Base-by-base conservation (phyloP, 192 early-diverging fungal species). In the Backusella liffmaniae region DNA sequence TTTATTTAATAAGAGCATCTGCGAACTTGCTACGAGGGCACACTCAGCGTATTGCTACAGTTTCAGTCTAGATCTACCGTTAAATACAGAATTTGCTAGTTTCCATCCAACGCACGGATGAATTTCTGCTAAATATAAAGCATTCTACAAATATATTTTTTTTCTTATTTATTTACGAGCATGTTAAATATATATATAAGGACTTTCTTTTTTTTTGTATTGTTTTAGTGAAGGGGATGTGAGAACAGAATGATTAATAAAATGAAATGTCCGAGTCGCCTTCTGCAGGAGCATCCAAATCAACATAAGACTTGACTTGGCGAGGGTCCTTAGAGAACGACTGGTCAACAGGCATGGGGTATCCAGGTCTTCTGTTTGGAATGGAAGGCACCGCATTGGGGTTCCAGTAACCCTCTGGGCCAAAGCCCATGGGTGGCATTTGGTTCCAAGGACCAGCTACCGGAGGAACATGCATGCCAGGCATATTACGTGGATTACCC, bases 231-330 rank as follows among this genome's bases (percentile, higher is more conserved):
- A 59, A 18, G 56, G 56, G 18, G 4, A 30, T 62, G 56, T 62
- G 56, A 29, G 23, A 62, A 29, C 21, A 62, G 8, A 62, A 29
- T 62, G 56, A 62, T 62, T 62, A 62, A 29, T 62, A 62, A 67
- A 75, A 81, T 53, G 73, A 70, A 26, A 81, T 81, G 70, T 77
- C 71, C 12, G 76, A 56, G 42, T 81, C 80, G 30, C 80, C 90
- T 65, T 93, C 93, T 26, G 91, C 93, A 5, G 95, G 94, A 49
- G 92, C 93, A 83, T 97, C 96, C 46, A 97, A 81, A 76, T 97
- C 96, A 36, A 94, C 90, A 74, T 97, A 97, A 29, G 90, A 93
- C 73, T 93, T 93, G 65, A 97, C 87, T 59, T 91, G 88, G 12
- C 96, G 90, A 53, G 94, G 93, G 75, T 94, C 93, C 29, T 79